Base-by-base conservation (phyloP, 805 yeast species). In the Schwanniomyces vanrijiae region DNA sequence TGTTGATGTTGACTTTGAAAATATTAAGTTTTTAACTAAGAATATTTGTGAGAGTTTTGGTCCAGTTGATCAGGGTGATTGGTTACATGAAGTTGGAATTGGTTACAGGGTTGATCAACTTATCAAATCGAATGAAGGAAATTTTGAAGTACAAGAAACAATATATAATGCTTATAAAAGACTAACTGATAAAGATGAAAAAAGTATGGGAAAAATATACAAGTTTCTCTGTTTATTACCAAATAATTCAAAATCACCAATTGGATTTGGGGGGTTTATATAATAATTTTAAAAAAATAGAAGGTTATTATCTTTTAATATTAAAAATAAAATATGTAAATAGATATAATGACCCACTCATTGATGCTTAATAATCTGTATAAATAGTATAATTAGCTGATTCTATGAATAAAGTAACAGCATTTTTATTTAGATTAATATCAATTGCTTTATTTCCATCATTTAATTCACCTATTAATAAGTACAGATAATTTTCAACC, bases 1-100 rank as follows among this genome's bases (percentile, higher is more conserved):
- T 0, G 84, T 86, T 0, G 95, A 89, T 60, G 96, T 89, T 10
- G 96, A 89, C 62, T 89, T 89, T 60, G 76, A 73, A 24, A 84
- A 85, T 20, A 63, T 89, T 44, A 66, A 45, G 19, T 42, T 49
- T 7, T 42, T 61, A 9, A 43, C 62, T 8, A 35, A 50, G 20
- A 46, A 29, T 14, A 42, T 43, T 2, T 43, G 49, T 18, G 33
- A 48, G 14, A 71, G 43, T 50, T 71, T 69, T 49, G 91, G 89
- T 0, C 87, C 90, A 1, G 77, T 75, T 1, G 83, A 82, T 37
- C 96, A 89, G 59, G 92, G 90, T 5, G 88, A 85, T 58, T 89
- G 90, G 83, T 71, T 89, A 18, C 85, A 86, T 55, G 75, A 77
- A 33, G 68, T 88, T 75, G 96, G 96, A 0, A 80, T 89, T 28